A percentile compares a stretch with the other conserved stretches of the same genome.
These are phyloP conservation scores for Dryas octopetala DNA, from an alignment of 306 rosid species.

Conservation along the genomic window DNA sequence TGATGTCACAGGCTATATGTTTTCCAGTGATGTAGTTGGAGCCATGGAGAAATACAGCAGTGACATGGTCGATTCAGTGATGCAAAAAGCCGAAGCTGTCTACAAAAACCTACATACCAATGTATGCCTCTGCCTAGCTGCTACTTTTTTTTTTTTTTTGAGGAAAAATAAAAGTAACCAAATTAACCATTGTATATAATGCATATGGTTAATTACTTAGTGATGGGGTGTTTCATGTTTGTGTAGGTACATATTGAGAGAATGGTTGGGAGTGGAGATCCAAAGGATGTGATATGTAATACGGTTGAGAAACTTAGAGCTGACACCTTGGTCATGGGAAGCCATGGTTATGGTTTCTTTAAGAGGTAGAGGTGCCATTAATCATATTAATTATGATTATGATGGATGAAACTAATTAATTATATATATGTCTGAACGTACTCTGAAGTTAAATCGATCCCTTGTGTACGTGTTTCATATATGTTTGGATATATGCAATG, in stretches of 20 bases:
- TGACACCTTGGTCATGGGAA: conserved; percentile 82
- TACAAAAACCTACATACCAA: conserved; percentile 37
- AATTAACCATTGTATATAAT: no score
- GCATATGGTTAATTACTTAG: no score
- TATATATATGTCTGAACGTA: no score
- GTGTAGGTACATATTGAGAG: conserved; percentile 59
- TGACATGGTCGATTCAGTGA: conserved; percentile 60
- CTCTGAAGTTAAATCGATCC: no score
- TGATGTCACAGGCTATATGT: conserved; percentile 45
- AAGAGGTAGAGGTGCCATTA: conserved; percentile 46
- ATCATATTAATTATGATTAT: no score
- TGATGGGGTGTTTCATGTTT: not conserved
- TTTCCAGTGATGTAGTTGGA: conserved; percentile 50
- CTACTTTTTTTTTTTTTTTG: no score
- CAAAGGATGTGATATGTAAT: conserved; percentile 67
- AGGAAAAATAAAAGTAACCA: no score
- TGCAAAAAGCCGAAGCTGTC: conserved; percentile 67
- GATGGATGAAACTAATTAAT: no score
- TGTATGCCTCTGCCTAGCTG: conserved; percentile 19
- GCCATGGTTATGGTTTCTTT: conserved; percentile 79
- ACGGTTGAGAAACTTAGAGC: conserved; percentile 53
- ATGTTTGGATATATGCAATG: not conserved
- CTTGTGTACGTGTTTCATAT: no score
- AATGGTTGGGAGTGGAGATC: conserved; percentile 62
- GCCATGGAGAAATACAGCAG: conserved; percentile 50